These are phyloP conservation scores for Cornus florida DNA, from an alignment of 148 eudicot species.

Conservation along the genomic window DNA sequence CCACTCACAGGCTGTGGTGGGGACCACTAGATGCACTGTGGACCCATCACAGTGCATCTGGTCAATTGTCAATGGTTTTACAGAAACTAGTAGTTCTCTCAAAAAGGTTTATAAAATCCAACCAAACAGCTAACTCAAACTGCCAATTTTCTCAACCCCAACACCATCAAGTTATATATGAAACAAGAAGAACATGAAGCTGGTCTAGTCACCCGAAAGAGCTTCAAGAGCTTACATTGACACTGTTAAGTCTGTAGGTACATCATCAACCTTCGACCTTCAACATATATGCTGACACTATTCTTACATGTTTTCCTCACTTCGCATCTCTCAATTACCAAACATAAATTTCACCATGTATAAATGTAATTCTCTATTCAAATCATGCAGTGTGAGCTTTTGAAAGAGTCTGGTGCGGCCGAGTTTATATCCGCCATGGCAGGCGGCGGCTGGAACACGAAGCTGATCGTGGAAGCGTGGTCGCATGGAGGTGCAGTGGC, in stretches of 20 bases:
- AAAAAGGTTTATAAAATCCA: background rate
- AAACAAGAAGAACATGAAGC: slow-evolving; percentile 27
- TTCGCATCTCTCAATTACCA: too few species aligned
- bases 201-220: slow-evolving; percentile 46
- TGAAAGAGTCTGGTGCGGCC: slow-evolving; percentile 25
- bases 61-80: slow-evolving; percentile 9
- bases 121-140: background rate
- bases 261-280: too few species aligned
- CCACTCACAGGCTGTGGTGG: too few species aligned
- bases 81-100: background rate
- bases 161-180: background rate
- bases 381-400: slow-evolving; percentile 25
- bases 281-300: too few species aligned
- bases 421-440: slow-evolving; percentile 53
- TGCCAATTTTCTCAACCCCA: background rate
- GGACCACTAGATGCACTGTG: too few species aligned
- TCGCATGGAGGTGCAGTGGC: slow-evolving; percentile 5
- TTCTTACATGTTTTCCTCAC: too few species aligned
- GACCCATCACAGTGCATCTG: too few species aligned
- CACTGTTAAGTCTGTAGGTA: slow-evolving; percentile 40
- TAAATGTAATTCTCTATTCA: too few species aligned
- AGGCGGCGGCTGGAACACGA: slow-evolving; percentile 37
- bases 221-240: slow-evolving; percentile 40
- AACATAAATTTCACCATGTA: too few species aligned
- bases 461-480: slow-evolving; percentile 38